Conservation (phyloP, 169 alveolate genomes). For the Theileria equi region DNA sequence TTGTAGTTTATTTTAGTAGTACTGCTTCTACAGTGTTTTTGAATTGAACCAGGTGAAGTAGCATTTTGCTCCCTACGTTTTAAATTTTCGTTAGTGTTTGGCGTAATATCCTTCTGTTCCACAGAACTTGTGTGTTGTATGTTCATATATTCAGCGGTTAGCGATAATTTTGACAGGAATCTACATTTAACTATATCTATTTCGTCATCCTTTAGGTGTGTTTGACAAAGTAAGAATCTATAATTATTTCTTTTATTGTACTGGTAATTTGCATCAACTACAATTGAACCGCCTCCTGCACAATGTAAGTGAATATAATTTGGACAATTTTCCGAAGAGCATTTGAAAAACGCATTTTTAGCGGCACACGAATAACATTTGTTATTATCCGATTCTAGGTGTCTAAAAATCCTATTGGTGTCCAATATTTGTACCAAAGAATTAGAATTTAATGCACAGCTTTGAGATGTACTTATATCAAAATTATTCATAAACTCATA, state of each 20-base stretch:
- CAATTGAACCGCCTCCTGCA: conserved; percentile 11
- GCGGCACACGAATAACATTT: conserved; percentile 41
- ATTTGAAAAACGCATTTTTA: conserved; percentile 41
- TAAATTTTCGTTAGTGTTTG: background rate
- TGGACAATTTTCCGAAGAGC: conserved; percentile 29
- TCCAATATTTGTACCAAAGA: too few species aligned
- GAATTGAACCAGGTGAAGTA: background rate
- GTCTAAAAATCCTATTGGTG: background rate
- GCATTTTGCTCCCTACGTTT: background rate
- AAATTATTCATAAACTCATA: conserved; percentile 27
- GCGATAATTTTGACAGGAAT: conserved; percentile 16
- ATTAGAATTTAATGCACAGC: background rate
- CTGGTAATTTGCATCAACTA: conserved; percentile 7
- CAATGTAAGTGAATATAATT: conserved; percentile 43
- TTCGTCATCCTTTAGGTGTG: conserved; percentile 22
- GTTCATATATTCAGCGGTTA: conserved; percentile 2
- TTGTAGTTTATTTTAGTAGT: background rate
- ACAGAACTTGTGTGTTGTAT: background rate
- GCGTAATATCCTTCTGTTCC: background rate
- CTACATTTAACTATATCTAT: conserved; percentile 12
- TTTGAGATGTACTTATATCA: background rate
- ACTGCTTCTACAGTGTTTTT: too few species aligned
- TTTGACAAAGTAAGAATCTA: conserved; percentile 38
- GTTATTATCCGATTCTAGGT: background rate
- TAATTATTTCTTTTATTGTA: conserved; percentile 3